Percentiles rank a stretch among this genome's conserved stretches.
Evolutionary conservation across 1,139 yeast genomes (phyloP).

Genomic region (Pneumocystis sp.): DNA sequence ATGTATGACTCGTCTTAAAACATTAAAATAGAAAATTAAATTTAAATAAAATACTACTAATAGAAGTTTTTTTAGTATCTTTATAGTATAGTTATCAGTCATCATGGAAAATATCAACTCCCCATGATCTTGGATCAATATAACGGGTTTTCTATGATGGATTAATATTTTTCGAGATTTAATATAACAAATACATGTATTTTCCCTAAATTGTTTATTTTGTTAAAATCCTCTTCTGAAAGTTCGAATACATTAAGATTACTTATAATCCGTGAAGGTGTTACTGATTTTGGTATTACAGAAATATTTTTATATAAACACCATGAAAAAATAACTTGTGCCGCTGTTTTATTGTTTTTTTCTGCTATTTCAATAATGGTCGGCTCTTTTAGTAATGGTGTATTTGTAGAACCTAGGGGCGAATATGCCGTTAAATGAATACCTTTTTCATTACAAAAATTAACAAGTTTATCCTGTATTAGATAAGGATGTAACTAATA

Average conservation of each 20-base stretch:
- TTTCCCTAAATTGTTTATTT: neutral
- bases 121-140: neutral
- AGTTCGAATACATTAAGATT: conserved; percentile 38
- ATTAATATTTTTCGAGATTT: neutral
- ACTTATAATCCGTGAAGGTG: conserved; percentile 42
- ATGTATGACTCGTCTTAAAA: neutral
- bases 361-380: conserved; percentile 39
- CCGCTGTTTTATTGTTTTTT: conserved; percentile 36
- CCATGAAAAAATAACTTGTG: conserved; percentile 66
- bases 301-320: conserved; percentile 43
- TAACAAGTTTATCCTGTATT: conserved; percentile 13
- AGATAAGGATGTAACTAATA: conserved; percentile 14
- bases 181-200: neutral
- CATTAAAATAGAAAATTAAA: neutral
- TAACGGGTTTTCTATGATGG: neutral
- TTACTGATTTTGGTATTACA: conserved; percentile 59
- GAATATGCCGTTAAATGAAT: conserved; percentile 16
- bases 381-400: conserved; percentile 31
- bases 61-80: neutral
- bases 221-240: conserved; percentile 36
- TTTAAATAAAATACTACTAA: neutral
- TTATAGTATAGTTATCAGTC: neutral
- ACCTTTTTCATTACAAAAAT: conserved; percentile 10
- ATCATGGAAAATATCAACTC: neutral
- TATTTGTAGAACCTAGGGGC: conserved; percentile 15